Base-by-base conservation (phyloP, 208 protist genomes). In the Novymonas esmeraldas region DNA sequence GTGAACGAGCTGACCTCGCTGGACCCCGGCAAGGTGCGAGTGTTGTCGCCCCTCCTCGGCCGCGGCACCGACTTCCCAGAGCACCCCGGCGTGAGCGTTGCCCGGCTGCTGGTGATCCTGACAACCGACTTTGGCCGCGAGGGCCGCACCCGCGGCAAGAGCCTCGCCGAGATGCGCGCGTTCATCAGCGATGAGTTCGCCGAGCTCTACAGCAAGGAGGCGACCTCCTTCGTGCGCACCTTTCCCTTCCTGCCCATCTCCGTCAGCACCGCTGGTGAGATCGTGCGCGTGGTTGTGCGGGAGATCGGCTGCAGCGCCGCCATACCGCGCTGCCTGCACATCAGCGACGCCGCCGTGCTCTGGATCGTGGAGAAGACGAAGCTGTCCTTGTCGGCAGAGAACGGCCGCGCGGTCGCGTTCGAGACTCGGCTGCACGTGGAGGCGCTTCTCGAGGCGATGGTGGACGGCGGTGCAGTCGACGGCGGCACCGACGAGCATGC, bases 71-170 rank as follows among this genome's bases (percentile, higher is more conserved):
- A 49, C 20, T 93, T 93, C 62, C 76, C 79, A 22, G 83, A 87
- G 69, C 48, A 65, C 31, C 67, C 79, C 2, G 24, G 20, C 14
- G 66, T 81, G 22, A 49, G 51, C 24, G 65, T 93, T 5, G 26
- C 50, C 31, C 38, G 38, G 14, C 67, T 85, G 57, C 82, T 76
- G 22, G 87, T 93, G 9, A 76, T 93, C 26, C 42, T 93, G 22
- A 93, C 87, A 31, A 93, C 87, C n/a, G 87, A 93, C 72, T 89
- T 93, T 74, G 84, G 87, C 13, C 68, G 75, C 5, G 76, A 93
- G 52, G 87, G 87, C 5, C 60, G 82, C 26, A 92, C 86, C 11
- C 86, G 76, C 13, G 86, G 86, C 29, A 88, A 87, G 66, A 83
- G 79, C 41, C 38, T 89, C 6, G 51, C 38, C 6, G 82, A 92